A percentile compares a stretch with the other conserved stretches of the same genome.
phyloP scores from a whole-genome alignment of 129 eudicot species.

The Pulicaria dysenterica region DNA sequence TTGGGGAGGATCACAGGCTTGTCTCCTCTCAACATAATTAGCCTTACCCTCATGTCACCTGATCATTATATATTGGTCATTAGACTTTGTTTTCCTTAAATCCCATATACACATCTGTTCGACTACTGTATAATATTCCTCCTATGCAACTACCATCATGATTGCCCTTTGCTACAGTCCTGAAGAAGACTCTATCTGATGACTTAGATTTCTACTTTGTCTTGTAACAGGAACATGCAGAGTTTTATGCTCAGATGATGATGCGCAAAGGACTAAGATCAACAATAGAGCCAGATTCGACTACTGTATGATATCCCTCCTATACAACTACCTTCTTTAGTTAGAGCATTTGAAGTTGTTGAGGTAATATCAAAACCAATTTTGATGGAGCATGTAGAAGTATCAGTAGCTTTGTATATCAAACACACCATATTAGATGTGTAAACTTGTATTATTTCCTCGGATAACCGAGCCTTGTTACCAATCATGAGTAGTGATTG shows the following conservation, averaged over 20 bases:
- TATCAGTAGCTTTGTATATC: constrained; percentile 14
- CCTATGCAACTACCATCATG: background rate
- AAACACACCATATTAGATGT: constrained; percentile 15
- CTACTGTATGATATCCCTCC: constrained; percentile 35
- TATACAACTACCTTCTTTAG: constrained; percentile 8
- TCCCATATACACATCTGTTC: constrained; percentile 28
- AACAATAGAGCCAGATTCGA: constrained; percentile 56
- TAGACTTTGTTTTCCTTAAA: no score
- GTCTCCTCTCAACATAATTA: no score
- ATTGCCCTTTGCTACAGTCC: constrained; percentile 4
- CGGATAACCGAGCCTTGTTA: constrained; percentile 15
- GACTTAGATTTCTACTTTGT: background rate
- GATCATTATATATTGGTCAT: no score
- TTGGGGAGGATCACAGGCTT: no score
- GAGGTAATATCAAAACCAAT: constrained; percentile 27
- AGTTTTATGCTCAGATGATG: constrained; percentile 63
- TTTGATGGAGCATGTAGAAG: constrained; percentile 38
- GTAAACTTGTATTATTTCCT: constrained; percentile 29
- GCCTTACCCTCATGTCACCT: no score
- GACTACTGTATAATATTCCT: constrained; percentile 36
- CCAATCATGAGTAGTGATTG: constrained; percentile 25
- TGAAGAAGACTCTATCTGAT: background rate
- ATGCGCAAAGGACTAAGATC: constrained; percentile 48
- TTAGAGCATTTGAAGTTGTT: constrained; percentile 25
- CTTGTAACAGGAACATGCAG: constrained; percentile 60